Base-by-base conservation (phyloP, 305 asterid species). In the Solanum chacoense region DNA sequence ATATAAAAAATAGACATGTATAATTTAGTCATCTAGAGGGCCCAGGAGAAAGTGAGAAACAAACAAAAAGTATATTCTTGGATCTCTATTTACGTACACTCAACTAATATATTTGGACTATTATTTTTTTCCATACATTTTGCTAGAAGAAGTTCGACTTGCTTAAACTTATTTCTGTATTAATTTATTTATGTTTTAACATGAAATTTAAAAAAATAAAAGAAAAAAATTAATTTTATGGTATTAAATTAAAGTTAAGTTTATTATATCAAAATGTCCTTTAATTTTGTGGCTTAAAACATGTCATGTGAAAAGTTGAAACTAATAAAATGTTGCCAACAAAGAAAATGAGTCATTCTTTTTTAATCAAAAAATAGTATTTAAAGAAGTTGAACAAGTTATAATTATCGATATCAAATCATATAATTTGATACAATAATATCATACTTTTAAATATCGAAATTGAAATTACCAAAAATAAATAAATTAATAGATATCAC, bases 171-270 rank as follows among this genome's bases (percentile, higher is more conserved):
- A 59, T 59, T 59, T 59, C 7, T n/a, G 7, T n/a, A 65, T 9
- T 65, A n/a, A 65, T 65, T 65, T 65, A 10, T 65, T 24, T n/a
- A 4, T 24, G 6, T 24, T n/a, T n/a, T 24, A 42, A 42, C 55
- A 13, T 42, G 20, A 13, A 42, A 42, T 42, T 42, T 42, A 13
- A 42, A 20, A 42, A 42, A 13, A 42, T 42, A 12, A 42, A 0
- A 1, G 13, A 42, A 12, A 42, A 42, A 12, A 0, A 0, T 12
- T 0, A 42, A 42, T 13, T 0, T 42, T 42, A 2, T 42, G 20
- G 1, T 13, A 42, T 42, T 42, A 42, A 42, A 42, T 42, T 42
- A 42, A 13, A 42, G 6, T 42, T 42, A 42, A 20, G 18, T 42
- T 42, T 1, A 42, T 12, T 42, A 3, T 42, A 12, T 42, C 3